A percentile compares a stretch with the other conserved stretches of the same genome.
phyloP scores from a whole-genome alignment of 306 rosid genomes.

The Delonix regia region DNA sequence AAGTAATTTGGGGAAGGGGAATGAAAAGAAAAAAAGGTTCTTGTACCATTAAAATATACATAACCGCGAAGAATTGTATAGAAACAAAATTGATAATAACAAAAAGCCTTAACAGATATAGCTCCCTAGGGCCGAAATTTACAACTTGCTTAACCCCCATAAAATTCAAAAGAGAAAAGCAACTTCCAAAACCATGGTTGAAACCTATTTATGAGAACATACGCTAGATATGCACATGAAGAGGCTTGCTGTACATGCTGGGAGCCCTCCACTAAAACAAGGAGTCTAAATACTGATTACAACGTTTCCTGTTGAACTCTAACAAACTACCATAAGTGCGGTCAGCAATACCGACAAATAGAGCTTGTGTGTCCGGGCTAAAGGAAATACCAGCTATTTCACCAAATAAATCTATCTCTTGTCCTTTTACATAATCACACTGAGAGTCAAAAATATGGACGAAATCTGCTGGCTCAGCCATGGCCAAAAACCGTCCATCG shows the following conservation, averaged over 20 bases:
- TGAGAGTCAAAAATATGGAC: constrained; percentile 69
- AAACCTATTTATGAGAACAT: not conserved
- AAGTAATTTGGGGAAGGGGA: no score
- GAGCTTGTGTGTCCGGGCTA: constrained; percentile 84
- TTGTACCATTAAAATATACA: no score
- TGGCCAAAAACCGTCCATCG: constrained; percentile 79
- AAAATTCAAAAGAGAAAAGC: not conserved
- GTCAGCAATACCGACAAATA: constrained; percentile 83
- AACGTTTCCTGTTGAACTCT: constrained; percentile 67
- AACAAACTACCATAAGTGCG: constrained; percentile 84
- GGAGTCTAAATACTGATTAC: constrained; percentile 47
- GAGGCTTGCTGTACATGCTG: not conserved
- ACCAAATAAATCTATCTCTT: constrained; percentile 90
- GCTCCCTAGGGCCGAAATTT: not conserved
- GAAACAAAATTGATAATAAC: not conserved
- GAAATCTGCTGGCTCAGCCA: constrained; percentile 96
- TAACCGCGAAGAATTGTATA: not conserved
- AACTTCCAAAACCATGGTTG: not conserved
- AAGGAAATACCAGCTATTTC: constrained; percentile 90
- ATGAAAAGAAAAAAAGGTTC: no score
- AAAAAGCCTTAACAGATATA: not conserved
- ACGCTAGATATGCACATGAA: not conserved
- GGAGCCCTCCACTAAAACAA: constrained; percentile 46
- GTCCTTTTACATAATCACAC: constrained; percentile 57
- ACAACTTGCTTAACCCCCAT: not conserved